Percentiles rank a stretch among this genome's conserved stretches.
Conservation (phyloP, 257 asterid species). For the Craterostigma plantagineum region DNA sequence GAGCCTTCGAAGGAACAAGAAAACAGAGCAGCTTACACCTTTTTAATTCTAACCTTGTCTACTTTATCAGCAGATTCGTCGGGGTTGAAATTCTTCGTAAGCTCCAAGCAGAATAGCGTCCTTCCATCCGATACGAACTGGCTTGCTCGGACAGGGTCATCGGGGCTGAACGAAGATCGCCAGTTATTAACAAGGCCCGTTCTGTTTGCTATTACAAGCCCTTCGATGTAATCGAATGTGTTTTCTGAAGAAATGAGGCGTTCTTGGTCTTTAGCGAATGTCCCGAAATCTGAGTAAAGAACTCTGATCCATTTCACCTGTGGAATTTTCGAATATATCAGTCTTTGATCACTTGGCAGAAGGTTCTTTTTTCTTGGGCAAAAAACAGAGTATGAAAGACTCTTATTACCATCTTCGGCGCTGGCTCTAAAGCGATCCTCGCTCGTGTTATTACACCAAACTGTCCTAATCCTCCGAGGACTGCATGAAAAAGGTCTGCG, state of each 20-base stretch:
- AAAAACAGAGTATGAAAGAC: neutral
- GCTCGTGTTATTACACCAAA: slow-evolving; percentile 82
- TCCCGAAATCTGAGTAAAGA: slow-evolving; percentile 59
- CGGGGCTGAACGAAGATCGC: slow-evolving; percentile 61
- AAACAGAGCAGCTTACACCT: neutral
- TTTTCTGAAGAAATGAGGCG: slow-evolving; percentile 32
- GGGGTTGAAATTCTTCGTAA: slow-evolving; percentile 49
- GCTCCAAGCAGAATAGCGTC: slow-evolving; percentile 66
- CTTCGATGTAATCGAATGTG: slow-evolving; percentile 78
- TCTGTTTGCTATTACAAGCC: slow-evolving; percentile 58
- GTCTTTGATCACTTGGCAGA: too few relatives aligned
- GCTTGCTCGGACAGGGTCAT: slow-evolving; percentile 50
- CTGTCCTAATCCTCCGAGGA: slow-evolving; percentile 89
- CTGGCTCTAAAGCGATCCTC: slow-evolving; percentile 68
- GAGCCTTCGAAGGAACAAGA: neutral
- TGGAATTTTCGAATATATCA: too few relatives aligned
- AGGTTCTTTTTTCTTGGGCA: neutral
- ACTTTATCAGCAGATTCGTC: slow-evolving; percentile 16
- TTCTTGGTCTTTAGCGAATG: slow-evolving; percentile 67
- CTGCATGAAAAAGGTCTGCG: slow-evolving; percentile 76
- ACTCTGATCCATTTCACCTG: slow-evolving; percentile 93
- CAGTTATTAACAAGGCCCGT: slow-evolving; percentile 52
- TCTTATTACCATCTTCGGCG: slow-evolving; percentile 72
- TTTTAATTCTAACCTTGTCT: slow-evolving; percentile 32
- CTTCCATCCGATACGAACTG: slow-evolving; percentile 56